A percentile compares a stretch with the other conserved stretches of the same genome.
Evolutionary conservation across 140 eudicot genomes (phyloP).

Genomic region (Flaveria floridana): DNA sequence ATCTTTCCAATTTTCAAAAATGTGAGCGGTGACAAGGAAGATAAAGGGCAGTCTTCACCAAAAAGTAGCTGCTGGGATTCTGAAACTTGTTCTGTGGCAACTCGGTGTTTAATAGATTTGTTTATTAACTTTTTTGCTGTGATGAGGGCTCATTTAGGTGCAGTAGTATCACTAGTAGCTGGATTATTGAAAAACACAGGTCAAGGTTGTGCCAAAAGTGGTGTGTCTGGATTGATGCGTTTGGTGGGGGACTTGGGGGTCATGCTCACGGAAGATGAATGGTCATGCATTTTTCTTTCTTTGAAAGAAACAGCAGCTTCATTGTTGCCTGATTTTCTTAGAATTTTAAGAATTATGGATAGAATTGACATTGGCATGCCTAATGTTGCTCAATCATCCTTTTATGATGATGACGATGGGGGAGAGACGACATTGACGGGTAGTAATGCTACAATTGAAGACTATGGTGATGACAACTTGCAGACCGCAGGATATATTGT

Average conservation of each 20-base stretch:
- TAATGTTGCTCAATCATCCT: slow-evolving; percentile 39
- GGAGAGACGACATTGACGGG: slow-evolving; percentile 39
- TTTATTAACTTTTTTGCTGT: slow-evolving; percentile 58
- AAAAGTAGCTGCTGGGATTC: slow-evolving; percentile 70
- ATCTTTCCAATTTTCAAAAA: slow-evolving; percentile 66
- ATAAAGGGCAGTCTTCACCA: slow-evolving; percentile 36
- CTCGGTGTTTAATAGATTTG: slow-evolving; percentile 72
- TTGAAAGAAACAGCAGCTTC: slow-evolving; percentile 65
- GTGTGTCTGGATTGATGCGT: slow-evolving; percentile 74
- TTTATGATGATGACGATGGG: slow-evolving; percentile 35
- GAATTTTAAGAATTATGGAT: slow-evolving; percentile 66
- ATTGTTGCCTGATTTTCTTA: slow-evolving; percentile 55
- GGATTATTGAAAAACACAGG: slow-evolving; percentile 62
- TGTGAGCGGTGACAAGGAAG: slow-evolving; percentile 49
- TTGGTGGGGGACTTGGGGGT: slow-evolving; percentile 61
- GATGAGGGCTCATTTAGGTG: slow-evolving; percentile 59
- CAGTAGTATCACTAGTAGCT: slow-evolving; percentile 57
- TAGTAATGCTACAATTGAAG: slow-evolving; percentile 43
- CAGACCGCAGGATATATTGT: slow-evolving; percentile 80
- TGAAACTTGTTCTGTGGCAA: slow-evolving; percentile 75
- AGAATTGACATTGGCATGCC: slow-evolving; percentile 58
- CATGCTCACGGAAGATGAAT: slow-evolving; percentile 73
- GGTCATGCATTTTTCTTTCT: slow-evolving; percentile 63
- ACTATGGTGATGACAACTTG: slow-evolving; percentile 62
- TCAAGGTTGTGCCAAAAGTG: slow-evolving; percentile 74